Percentiles rank a stretch among this genome's conserved stretches.
These are phyloP conservation scores for Favolaschia claudopus DNA, from an alignment of 768 basidiomycete genomes.

Conservation along the genomic window DNA sequence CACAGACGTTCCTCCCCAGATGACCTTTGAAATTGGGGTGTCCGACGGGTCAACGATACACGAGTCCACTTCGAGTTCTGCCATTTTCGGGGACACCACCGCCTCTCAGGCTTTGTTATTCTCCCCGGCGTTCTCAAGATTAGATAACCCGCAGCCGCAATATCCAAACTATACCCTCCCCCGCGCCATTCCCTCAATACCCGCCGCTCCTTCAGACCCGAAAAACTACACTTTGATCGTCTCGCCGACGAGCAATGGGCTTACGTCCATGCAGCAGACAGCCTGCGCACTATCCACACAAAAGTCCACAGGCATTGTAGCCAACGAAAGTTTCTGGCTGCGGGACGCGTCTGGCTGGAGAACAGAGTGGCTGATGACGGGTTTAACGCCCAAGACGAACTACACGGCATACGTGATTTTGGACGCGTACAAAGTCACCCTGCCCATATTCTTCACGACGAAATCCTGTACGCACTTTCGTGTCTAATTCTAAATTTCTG, in stretches of 20 bases:
- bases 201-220: slow-evolving; percentile 47
- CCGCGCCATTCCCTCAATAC: slow-evolving; percentile 56
- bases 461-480: slow-evolving; percentile 64
- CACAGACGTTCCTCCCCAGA: slow-evolving; percentile 42
- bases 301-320: slow-evolving; percentile 45
- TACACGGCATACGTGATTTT: slow-evolving; percentile 79
- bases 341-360: slow-evolving; percentile 68
- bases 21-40: slow-evolving; percentile 65
- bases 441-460: slow-evolving; percentile 76
- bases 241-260: slow-evolving; percentile 50
- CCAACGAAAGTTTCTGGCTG: slow-evolving; percentile 62
- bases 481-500: neutral
- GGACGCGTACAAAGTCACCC: slow-evolving; percentile 62
- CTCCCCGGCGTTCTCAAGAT: slow-evolving; percentile 60
- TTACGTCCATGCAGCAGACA: slow-evolving; percentile 58
- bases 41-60: slow-evolving; percentile 62
- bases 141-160: slow-evolving; percentile 43
- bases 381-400: slow-evolving; percentile 70
- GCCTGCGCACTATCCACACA: slow-evolving; percentile 62
- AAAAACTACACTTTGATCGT: slow-evolving; percentile 66
- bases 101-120: slow-evolving; percentile 76
- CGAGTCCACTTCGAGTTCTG: slow-evolving; percentile 47
- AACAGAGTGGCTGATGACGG: slow-evolving; percentile 70
- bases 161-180: slow-evolving; percentile 85
- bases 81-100: slow-evolving; percentile 78